Conservation (phyloP, 2,329 filamentous ascomycete genomes). For the Alternaria tenuissima region DNA sequence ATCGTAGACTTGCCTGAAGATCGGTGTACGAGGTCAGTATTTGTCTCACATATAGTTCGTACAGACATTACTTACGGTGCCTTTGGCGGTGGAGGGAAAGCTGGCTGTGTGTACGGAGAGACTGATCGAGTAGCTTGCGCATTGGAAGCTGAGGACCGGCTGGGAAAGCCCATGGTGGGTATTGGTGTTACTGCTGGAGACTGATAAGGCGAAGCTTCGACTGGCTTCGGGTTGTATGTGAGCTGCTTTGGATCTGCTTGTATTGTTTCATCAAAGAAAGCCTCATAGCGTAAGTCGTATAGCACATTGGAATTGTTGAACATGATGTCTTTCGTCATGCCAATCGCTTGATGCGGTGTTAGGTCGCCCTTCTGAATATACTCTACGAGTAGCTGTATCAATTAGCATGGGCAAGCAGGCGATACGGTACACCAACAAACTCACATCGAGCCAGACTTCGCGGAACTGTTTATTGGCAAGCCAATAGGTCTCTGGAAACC, state of each 20-base stretch:
- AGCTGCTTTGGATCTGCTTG: conserved; percentile 32
- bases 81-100: conserved; percentile 42
- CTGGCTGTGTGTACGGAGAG: conserved; percentile 26
- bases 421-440: conserved; percentile 19
- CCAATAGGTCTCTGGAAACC: conserved; percentile 79
- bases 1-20: conserved; percentile 41
- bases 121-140: conserved; percentile 16
- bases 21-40: neutral
- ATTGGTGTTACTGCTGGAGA: conserved; percentile 20
- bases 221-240: conserved; percentile 36
- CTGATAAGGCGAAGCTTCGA: conserved; percentile 19
- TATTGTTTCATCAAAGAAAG: conserved; percentile 47
- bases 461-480: conserved; percentile 76
- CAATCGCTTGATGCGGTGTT: conserved; percentile 67
- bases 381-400: conserved; percentile 67
- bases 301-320: conserved; percentile 81
- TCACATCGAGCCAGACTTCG: conserved; percentile 72
- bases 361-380: conserved; percentile 72
- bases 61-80: conserved; percentile 14
- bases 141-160: conserved; percentile 10
- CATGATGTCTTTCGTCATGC: conserved; percentile 71
- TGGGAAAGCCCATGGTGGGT: conserved; percentile 14
- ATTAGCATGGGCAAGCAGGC: conserved; percentile 5
- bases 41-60: neutral
- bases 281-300: conserved; percentile 66